phyloP scores from a whole-genome alignment of 2,329 filamentous ascomycete genomes.

The Colletotrichum sp. region DNA sequence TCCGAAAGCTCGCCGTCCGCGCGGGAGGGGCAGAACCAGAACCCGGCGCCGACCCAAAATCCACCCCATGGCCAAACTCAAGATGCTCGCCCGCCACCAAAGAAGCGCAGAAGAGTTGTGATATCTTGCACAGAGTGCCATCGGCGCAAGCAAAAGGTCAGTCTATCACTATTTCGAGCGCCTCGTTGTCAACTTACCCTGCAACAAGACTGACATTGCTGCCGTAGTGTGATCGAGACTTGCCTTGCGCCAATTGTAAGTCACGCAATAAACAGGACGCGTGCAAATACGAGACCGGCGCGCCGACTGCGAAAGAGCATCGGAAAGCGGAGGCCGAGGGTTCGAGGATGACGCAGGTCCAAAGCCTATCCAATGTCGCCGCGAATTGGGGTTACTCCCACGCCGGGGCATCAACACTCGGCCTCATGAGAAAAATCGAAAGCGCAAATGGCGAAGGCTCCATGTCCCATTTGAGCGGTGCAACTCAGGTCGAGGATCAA shows the following conservation, averaged over 20 bases:
- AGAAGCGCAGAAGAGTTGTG: conserved; percentile 64
- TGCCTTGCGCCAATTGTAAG: conserved; percentile 65
- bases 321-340: conserved; percentile 29
- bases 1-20: conserved; percentile 4
- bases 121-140: conserved; percentile 71
- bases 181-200: not conserved
- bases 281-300: conserved; percentile 63
- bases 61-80: not conserved
- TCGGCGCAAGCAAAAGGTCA: conserved; percentile 64
- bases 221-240: conserved; percentile 60
- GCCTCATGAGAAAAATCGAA: conserved; percentile 61
- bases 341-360: conserved; percentile 23
- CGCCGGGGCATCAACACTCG: conserved; percentile 56
- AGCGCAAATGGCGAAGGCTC: conserved; percentile 39
- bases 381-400: conserved; percentile 61
- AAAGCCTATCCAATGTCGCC: conserved; percentile 45
- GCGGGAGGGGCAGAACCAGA: not conserved
- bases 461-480: conserved; percentile 34
- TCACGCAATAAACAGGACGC: conserved; percentile 59
- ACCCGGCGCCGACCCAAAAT: not conserved
- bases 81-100: conserved; percentile 42
- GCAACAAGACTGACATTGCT: not conserved
- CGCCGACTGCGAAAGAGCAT: conserved; percentile 45
- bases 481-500: conserved; percentile 31
- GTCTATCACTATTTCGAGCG: not conserved